Evolutionary conservation across 805 yeast genomes (phyloP), one percentile per base, ranked within the genome.

Genomic region (Maudiozyma bulderi): DNA sequence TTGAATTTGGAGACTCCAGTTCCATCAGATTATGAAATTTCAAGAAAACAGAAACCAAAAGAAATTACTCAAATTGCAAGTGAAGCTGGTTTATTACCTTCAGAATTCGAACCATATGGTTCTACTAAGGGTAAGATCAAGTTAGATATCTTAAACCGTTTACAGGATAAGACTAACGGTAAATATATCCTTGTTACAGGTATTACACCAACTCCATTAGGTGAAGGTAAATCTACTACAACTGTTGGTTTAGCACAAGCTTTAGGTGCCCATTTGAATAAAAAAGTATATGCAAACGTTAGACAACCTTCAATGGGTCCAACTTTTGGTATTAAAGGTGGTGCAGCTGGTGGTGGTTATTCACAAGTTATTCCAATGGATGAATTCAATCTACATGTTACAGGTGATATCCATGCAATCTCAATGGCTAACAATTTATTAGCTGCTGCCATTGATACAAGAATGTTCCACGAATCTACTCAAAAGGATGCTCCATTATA

Each of bases 281-380:
- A 80, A 66, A 83, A 84, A 50, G 82, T 95, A 38, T 81, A 90
- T 67, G 99, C 98, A 47, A 89, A 87, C 61, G 96, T 91, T 46
- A 85, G 99, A 68, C 99, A 91, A 68, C 98, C 98, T 31, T 85
- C 95, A 8, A 88, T 91, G 96, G 98, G 98, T 39, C 99, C 99
- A 46, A 91, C 98, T 15, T 91, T 91, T 61, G 99, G 99, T 67
- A 89, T 91, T 60, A 91, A 91, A 72, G 99, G 99, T 62, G 98
- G 98, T 68, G 99, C 99, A 50, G 98, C 98, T 15, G 99, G 99
- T 59, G 99, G 98, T 65, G 98, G 98, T 44, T 91, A 89, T 69
- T 78, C 98, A 2, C 98, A 91, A 71, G 98, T 91, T 43, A 90
- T 91, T 59, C 98, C 98, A 47, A 91, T 91, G 97, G 99, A 91